A percentile compares a stretch with the other conserved stretches of the same genome.
Conservation (phyloP, 139 green algal species). For the Pleodorina starrii region DNA sequence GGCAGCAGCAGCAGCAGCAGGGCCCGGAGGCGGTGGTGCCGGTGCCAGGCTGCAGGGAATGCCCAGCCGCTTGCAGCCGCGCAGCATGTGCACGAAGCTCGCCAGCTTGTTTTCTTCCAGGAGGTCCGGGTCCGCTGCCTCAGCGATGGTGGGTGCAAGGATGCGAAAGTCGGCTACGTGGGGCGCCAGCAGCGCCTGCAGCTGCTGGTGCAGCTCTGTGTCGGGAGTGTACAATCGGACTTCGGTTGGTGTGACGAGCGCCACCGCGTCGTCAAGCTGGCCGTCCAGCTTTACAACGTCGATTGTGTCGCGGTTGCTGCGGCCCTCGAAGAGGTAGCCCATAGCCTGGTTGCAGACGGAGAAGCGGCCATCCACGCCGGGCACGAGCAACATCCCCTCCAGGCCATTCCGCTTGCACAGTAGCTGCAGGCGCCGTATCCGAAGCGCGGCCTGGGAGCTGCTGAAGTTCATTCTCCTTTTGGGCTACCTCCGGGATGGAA, state of each 20-base stretch:
- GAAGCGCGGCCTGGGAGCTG: conserved; percentile 21
- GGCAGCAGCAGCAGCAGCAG: neutral
- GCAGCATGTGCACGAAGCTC: conserved; percentile 64
- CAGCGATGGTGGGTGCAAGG: conserved; percentile 4
- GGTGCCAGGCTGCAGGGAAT: conserved; percentile 43
- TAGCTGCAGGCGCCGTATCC: conserved; percentile 3
- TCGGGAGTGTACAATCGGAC: neutral
- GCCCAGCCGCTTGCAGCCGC: conserved; percentile 49
- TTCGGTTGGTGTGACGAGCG: conserved; percentile 12
- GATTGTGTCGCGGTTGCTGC: conserved; percentile 48
- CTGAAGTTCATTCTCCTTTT: conserved; percentile 22
- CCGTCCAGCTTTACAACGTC: conserved; percentile 44
- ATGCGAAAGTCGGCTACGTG: conserved; percentile 23
- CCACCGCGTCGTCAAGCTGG: conserved; percentile 49
- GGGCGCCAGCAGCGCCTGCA: conserved; percentile 21
- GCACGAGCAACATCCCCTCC: conserved; percentile 52
- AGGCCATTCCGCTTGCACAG: conserved; percentile 9
- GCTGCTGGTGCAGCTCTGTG: neutral
- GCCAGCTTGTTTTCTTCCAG: conserved; percentile 63
- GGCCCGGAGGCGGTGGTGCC: neutral
- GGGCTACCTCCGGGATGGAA: neutral
- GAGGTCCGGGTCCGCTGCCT: conserved; percentile 53
- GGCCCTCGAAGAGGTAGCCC: conserved; percentile 50
- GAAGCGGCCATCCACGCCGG: conserved; percentile 55
- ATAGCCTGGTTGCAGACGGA: conserved; percentile 43